These are phyloP conservation scores for Pseudocercospora fijiensis DNA, from an alignment of 2,329 filamentous ascomycete genomes.

Conservation along the genomic window DNA sequence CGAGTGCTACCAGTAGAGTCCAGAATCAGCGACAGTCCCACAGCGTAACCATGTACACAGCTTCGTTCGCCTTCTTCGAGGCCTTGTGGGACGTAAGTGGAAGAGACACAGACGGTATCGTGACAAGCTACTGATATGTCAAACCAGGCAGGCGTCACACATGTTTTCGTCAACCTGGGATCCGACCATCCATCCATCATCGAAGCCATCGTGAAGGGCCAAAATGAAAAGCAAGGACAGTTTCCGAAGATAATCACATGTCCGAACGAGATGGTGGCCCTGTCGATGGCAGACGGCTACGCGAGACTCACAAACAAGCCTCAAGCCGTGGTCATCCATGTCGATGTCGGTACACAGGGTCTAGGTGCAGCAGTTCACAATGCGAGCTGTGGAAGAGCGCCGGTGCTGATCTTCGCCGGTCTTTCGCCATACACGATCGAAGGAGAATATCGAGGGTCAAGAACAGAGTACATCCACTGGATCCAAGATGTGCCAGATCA, in stretches of 20 bases:
- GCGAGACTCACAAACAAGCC: conserved; percentile 69
- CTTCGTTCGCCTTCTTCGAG: conserved; percentile 80
- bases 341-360: conserved; percentile 79
- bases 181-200: conserved; percentile 74
- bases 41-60: conserved; percentile 57
- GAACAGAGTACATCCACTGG: conserved; percentile 85
- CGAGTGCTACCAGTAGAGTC: background rate
- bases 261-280: conserved; percentile 82
- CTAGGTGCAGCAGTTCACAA: conserved; percentile 78
- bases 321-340: conserved; percentile 76
- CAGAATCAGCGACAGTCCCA: background rate
- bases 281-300: conserved; percentile 76
- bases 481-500: conserved; percentile 82
- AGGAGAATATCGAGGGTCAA: conserved; percentile 72
- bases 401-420: conserved; percentile 75
- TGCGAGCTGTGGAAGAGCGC: conserved; percentile 69
- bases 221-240: conserved; percentile 61
- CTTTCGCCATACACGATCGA: conserved; percentile 74
- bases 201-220: conserved; percentile 75
- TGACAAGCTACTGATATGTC: background rate
- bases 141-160: conserved; percentile 54
- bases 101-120: background rate
- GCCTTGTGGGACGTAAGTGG: conserved; percentile 65
- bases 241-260: conserved; percentile 77
- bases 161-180: conserved; percentile 67